Base-by-base conservation (phyloP, 257 asterid genomes). In the Eustoma russellianum region DNA sequence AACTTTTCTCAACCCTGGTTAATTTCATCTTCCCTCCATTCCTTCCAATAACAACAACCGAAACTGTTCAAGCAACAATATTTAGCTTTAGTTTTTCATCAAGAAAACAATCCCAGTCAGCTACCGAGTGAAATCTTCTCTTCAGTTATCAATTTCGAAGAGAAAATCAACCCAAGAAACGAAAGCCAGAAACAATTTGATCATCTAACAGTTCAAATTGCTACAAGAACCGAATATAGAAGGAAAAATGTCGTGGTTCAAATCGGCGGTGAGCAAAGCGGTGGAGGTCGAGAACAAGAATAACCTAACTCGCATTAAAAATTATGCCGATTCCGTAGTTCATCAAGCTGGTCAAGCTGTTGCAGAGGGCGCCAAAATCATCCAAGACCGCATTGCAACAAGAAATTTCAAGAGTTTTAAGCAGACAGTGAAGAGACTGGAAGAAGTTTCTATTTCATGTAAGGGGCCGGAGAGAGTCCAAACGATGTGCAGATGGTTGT, bases 321-420 rank as follows among this genome's bases (percentile, higher is more conserved):
- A 75, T 76, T 91, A 83, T 49, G 95, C 96, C 11, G 95, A 90
- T 66, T 66, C 93, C 66, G 95, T 91, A 55, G 94, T 87, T 63
- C 96, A 91, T 24, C 98, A 91, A 33, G 98, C 98, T 65, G 94
- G 95, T 24, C 98, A 92, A 76, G 97, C 95, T 56, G 97, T 92
- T 33, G 85, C 83, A 52, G 97, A 78, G 63, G 97, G 98, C 61
- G 88, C 98, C 66, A 92, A 85, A 60, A 77, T 91, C 71, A 56
- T 92, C 40, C 95, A 92, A 44, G 93, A 92, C 72, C 95, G 94
- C 68, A 79, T 81, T 62, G 98, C 77, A 28, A 67, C 79, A 63
- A 80, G 81, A 67, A 85, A 59, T 62, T 33, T 80, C 57, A 92
- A 73, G 75, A 92, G 88, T 75, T 77, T 85, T 69, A 92, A 92